Evolutionary conservation across 371 early-diverging fungal species (phyloP).

Genomic region (Mortierella sp.): DNA sequence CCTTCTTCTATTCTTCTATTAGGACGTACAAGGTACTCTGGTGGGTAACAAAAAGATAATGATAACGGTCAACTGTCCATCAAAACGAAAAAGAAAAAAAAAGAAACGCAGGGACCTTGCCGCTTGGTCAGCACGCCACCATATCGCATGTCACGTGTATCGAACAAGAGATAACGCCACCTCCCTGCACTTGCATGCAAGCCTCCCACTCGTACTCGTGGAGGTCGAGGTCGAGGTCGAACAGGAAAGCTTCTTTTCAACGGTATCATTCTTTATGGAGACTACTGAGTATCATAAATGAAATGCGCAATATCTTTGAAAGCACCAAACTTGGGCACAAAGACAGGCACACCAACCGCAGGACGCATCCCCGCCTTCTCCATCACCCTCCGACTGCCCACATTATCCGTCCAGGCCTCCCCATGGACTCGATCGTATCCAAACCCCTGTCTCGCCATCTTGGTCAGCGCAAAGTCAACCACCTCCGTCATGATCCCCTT

Average conservation of each 20-base stretch:
- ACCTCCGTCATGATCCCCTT: slow-evolving; percentile 40
- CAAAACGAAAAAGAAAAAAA: not conserved
- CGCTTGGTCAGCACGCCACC: slow-evolving; percentile 12
- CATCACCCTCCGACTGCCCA: slow-evolving; percentile 44
- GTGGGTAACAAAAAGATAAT: not conserved
- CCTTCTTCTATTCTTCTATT: too few species aligned
- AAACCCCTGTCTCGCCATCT: slow-evolving; percentile 25
- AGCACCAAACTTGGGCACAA: slow-evolving; percentile 44
- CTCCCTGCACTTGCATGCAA: not conserved
- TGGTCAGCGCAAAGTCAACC: slow-evolving; percentile 15
- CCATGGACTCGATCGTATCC: slow-evolving; percentile 49
- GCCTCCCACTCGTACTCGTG: not conserved
- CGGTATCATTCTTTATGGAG: not conserved
- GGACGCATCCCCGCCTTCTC: slow-evolving; percentile 38
- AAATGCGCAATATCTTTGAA: slow-evolving; percentile 37
- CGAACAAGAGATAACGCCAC: not conserved
- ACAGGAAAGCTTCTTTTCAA: not conserved
- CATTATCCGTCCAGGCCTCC: slow-evolving; percentile 49
- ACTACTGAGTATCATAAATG: slow-evolving; percentile 14
- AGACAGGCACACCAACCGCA: slow-evolving; percentile 21
- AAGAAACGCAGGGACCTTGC: not conserved
- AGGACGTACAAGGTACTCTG: not conserved
- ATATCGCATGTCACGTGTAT: not conserved
- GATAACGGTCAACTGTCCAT: not conserved
- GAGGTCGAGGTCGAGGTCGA: too few species aligned